Base-by-base conservation (phyloP, 2,329 filamentous ascomycete genomes). In the Pochonia chlamydosporia region DNA sequence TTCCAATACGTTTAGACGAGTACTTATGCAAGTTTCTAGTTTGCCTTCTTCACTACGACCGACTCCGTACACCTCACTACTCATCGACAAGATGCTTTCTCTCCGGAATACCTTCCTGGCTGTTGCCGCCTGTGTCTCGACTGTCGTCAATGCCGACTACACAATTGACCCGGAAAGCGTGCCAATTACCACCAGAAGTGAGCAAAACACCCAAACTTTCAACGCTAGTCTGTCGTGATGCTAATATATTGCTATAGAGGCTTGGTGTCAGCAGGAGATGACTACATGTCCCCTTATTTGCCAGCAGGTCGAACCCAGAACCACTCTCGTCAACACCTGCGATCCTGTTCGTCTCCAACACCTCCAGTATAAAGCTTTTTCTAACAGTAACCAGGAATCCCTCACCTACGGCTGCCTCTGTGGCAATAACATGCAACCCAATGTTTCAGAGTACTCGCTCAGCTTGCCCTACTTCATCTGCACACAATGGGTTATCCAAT, bases 401-500 rank as follows among this genome's bases (percentile, higher is more conserved):
- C 75, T 92, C 43, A 74, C 70, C n/a, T 92, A 85, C 68, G 72
- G 75, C 53, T 93, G 87, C 65, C 72, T 89, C 56, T 93, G 87
- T 71, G 74, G 75, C 52, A 75, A 85, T 61, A 78, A 79, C 62
- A 63, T 75, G 52, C 68, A 76, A 44, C 87, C 87, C 55, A 90
- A 91, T 68, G 68, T 88, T 42, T 81, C 84, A 59, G 77, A 91
- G 67, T 93, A 85, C 76, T 84, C 83, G 18, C 75, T 89, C 56
- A 91, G 87, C 1, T 73, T 93, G 23, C 87, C 88, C 28, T 92
- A 81, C 76, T 88, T 83, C 69, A 75, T 82, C 57, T 93, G 87
- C 76, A 75, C 75, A 40, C 75, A 85, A 67, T 89, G 78, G 75
- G 84, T 80, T 57, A 81, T 71, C 63, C 79, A 89, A 66, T 89